A percentile compares a stretch with the other conserved stretches of the same genome.
phyloP scores from a whole-genome alignment of 495 filamentous ascomycete species.

The Oleoguttula mirabilis region DNA sequence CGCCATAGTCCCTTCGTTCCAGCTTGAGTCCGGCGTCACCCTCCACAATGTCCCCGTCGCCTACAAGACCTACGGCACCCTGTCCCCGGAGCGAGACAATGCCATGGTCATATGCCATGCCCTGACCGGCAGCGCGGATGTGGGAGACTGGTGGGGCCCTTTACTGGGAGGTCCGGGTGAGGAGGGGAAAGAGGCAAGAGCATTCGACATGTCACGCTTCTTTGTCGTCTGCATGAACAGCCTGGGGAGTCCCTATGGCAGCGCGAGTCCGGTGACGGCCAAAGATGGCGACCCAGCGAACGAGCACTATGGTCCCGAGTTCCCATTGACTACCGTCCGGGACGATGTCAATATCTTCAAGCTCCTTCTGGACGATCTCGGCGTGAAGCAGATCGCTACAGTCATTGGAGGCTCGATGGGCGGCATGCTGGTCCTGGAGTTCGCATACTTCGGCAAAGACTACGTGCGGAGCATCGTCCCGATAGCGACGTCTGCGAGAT shows the following conservation, averaged over 20 bases:
- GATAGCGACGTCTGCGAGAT: conserved; percentile 85
- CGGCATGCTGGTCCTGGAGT: conserved; percentile 93
- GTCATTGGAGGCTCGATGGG: conserved; percentile 97
- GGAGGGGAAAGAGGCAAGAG: conserved; percentile 44
- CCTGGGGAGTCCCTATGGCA: conserved; percentile 91
- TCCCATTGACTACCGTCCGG: conserved; percentile 84
- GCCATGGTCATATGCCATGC: conserved; percentile 96
- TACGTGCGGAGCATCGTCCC: conserved; percentile 87
- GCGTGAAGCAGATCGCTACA: conserved; percentile 71
- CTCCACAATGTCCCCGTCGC: conserved; percentile 84
- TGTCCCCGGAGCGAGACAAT: conserved; percentile 71
- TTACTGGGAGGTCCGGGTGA: conserved; percentile 60
- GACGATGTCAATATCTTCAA: conserved; percentile 95
- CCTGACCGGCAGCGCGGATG: conserved; percentile 89
- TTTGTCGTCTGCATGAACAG: conserved; percentile 95
- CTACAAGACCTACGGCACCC: conserved; percentile 72
- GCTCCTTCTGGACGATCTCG: conserved; percentile 77
- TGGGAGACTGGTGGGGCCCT: conserved; percentile 96
- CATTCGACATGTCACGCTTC: conserved; percentile 85
- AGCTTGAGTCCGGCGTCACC: conserved; percentile 82
- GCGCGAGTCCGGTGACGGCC: conserved; percentile 82
- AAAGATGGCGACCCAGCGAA: conserved; percentile 65
- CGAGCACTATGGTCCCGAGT: conserved; percentile 84
- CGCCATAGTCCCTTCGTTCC: conserved; percentile 76
- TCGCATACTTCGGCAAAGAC: conserved; percentile 89